Percentiles rank a stretch among this genome's conserved stretches.
These are phyloP conservation scores for Cladosporium sp. DNA, from an alignment of 2,329 filamentous ascomycete genomes.

Conservation along the genomic window DNA sequence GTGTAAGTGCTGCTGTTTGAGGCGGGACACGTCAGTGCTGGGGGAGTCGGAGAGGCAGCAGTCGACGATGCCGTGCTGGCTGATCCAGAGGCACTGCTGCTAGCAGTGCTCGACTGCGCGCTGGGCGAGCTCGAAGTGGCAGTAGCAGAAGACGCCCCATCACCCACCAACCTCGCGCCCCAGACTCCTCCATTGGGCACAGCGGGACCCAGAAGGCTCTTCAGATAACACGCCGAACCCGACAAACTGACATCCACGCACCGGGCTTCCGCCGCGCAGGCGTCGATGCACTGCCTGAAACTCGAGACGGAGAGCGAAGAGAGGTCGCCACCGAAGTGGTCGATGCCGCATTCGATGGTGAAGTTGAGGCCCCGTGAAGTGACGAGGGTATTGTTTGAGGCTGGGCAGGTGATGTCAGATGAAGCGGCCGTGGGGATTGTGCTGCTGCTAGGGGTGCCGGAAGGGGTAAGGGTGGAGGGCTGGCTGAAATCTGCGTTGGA, in stretches of 20 bases:
- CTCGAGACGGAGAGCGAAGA: conserved; percentile 16
- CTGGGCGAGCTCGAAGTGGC: not conserved
- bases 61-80: not conserved
- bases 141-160: conserved; percentile 3
- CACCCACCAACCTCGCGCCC: conserved; percentile 21
- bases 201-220: conserved; percentile 17
- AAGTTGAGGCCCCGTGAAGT: conserved; percentile 16
- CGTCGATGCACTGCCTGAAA: conserved; percentile 21
- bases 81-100: conserved; percentile 10
- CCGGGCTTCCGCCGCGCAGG: conserved; percentile 18
- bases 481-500: conserved; percentile 18
- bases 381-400: conserved; percentile 16
- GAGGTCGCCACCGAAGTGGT: conserved; percentile 27
- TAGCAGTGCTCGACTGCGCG: conserved; percentile 6
- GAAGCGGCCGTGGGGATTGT: not conserved
- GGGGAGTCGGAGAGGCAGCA: not conserved
- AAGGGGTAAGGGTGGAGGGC: conserved; percentile 10
- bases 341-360: conserved; percentile 27
- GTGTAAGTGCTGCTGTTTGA: conserved; percentile 19
- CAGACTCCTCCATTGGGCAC: conserved; percentile 15
- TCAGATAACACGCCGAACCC: conserved; percentile 27
- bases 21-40: conserved; percentile 15
- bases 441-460: not conserved
- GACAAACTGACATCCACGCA: conserved; percentile 23
- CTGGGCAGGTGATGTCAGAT: conserved; percentile 17